Base-by-base conservation (phyloP, 2,329 filamentous ascomycete genomes). In the Diaporthe citri region DNA sequence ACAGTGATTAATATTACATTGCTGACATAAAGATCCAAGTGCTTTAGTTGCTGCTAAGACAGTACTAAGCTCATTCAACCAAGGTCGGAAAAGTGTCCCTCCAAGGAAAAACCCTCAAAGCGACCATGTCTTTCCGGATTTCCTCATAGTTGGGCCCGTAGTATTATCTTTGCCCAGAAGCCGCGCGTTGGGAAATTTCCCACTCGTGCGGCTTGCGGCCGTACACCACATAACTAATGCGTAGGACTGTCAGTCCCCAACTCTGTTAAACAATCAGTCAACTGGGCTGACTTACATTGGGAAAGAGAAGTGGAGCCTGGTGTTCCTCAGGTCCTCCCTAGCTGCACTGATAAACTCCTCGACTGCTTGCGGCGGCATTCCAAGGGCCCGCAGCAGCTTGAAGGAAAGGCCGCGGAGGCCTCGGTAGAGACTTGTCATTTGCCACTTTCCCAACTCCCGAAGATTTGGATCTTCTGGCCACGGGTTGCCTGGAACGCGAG, bases 271-370 rank as follows among this genome's bases (percentile, higher is more conserved):
- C 36, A 9, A 41, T 17, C 6, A 28, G n/a, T 4, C 34, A n/a
- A 41, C 8, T 2, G 15, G n/a, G 8, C 28, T 60, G 36, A 10
- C 57, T 41, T 41, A 60, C 57, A 60, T 28, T 17, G 57, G 57
- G 36, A 25, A 60, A 41, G 57, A 60, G 57, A 60, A 60, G 36
- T 60, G 57, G 36, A 60, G 6, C 25, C 36, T 60, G 6, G 57
- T 60, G 17, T 60, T 6, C 36, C 57, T 60, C 22, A 60, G 8
- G 12, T 60, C 57, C 57, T 60, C 57, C n/a, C 36, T 28, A 41
- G 57, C 57, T 8, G 57, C 57, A n/a, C 36, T 41, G 57, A 9
- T 25, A n/a, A 60, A 10, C n/a, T 60, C 57, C 13, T 41, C 36
- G n/a, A 60, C 36, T 28, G 25, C 57, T 28, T 60, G 36, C 17